Evolutionary conservation across 345 rosid species (phyloP).

Genomic region (Corchorus olitorius): DNA sequence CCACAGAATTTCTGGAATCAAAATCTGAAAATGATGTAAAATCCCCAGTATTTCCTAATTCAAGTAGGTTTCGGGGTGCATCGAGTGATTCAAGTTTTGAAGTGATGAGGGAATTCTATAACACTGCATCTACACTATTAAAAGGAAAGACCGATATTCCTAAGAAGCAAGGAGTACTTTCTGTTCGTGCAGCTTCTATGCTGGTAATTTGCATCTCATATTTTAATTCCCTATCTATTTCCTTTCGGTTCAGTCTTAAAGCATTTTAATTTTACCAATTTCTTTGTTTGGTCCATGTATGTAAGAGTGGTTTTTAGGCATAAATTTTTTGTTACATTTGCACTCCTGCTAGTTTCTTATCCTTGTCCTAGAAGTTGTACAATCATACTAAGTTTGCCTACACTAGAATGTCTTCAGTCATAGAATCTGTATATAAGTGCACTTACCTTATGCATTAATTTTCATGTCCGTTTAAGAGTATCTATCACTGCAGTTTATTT

Average conservation of each 20-base stretch:
- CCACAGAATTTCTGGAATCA: conserved; percentile 32
- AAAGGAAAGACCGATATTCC: conserved; percentile 58
- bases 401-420: background rate
- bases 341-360: background rate
- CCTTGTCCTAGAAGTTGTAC: background rate
- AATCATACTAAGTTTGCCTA: background rate
- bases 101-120: conserved; percentile 55
- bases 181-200: conserved; percentile 94
- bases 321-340: background rate
- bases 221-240: background rate
- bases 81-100: conserved; percentile 49
- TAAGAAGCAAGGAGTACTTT: conserved; percentile 75
- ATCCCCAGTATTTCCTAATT: conserved; percentile 35
- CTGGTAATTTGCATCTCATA: conserved; percentile 59
- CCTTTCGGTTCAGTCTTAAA: background rate
- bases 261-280: background rate
- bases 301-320: background rate
- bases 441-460: background rate
- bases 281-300: background rate
- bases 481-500: background rate
- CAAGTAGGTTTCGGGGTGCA: conserved; percentile 42
- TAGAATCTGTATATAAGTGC: no score
- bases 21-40: conserved; percentile 43
- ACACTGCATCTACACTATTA: conserved; percentile 54
- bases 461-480: conserved; percentile 1